phyloP scores from a whole-genome alignment of 2,329 filamentous ascomycete genomes.

The Colletotrichum sublineola region DNA sequence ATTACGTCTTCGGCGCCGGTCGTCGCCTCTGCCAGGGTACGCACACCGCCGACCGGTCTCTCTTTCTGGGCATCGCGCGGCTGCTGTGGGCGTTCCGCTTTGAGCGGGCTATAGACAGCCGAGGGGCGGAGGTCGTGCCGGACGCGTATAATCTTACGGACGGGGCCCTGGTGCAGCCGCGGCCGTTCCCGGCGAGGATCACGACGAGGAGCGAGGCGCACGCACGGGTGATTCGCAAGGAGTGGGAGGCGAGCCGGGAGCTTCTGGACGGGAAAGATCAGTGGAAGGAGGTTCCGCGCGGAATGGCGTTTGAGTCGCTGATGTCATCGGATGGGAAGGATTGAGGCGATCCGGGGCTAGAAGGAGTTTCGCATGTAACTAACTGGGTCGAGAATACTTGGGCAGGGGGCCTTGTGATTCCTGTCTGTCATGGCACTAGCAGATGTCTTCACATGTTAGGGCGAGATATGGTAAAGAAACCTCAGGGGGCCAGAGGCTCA shows the following conservation, averaged over 20 bases:
- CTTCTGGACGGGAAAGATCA: conserved; percentile 23
- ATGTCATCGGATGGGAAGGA: neutral
- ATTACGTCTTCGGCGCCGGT: conserved; percentile 49
- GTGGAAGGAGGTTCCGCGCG: conserved; percentile 27
- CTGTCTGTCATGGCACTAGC: neutral
- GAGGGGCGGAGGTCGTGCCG: conserved; percentile 48
- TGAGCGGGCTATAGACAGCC: conserved; percentile 36
- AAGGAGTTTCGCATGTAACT: neutral
- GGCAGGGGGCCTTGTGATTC: neutral
- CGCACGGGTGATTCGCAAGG: conserved; percentile 9
- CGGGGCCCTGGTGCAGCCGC: conserved; percentile 20
- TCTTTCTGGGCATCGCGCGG: conserved; percentile 61
- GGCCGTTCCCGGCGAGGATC: conserved; percentile 33
- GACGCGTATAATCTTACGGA: conserved; percentile 48
- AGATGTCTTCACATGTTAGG: too few species aligned
- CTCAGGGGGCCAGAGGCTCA: neutral
- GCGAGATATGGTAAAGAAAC: too few species aligned
- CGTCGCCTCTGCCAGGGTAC: conserved; percentile 48
- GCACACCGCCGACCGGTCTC: conserved; percentile 65
- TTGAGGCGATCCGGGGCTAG: neutral
- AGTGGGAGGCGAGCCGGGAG: conserved; percentile 19
- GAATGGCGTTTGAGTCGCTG: conserved; percentile 19
- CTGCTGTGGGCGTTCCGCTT: conserved; percentile 68
- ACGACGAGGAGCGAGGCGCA: conserved; percentile 29
- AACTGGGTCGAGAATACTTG: too few species aligned